phyloP scores from a whole-genome alignment of 2,329 filamentous ascomycete species.

The Cordyceps militaris region DNA sequence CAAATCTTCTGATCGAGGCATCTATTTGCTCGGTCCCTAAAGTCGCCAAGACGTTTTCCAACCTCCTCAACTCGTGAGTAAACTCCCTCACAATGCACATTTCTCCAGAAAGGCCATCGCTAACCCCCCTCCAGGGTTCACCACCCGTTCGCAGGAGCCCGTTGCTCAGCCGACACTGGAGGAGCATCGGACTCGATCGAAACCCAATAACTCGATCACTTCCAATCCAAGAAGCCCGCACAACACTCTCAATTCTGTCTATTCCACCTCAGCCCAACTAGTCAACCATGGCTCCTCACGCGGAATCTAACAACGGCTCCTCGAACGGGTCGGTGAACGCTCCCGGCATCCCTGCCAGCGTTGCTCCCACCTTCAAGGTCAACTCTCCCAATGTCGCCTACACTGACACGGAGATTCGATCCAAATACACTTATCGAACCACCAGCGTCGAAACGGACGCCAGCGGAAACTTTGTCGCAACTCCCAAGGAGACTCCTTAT shows the following conservation, averaged over 20 bases:
- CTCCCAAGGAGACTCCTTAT: slow-evolving; percentile 82
- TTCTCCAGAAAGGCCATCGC: neutral
- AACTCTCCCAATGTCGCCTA: slow-evolving; percentile 90
- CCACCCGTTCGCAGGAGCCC: slow-evolving; percentile 94
- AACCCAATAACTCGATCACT: slow-evolving; percentile 45
- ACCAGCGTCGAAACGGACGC: slow-evolving; percentile 68
- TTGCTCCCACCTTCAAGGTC: slow-evolving; percentile 66
- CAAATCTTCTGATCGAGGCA: slow-evolving; percentile 41
- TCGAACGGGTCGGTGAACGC: slow-evolving; percentile 53
- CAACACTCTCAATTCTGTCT: slow-evolving; percentile 17
- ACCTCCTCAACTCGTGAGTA: slow-evolving; percentile 90
- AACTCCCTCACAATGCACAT: neutral
- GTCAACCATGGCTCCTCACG: slow-evolving; percentile 84
- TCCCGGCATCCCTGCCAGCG: slow-evolving; percentile 33
- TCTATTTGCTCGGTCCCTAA: slow-evolving; percentile 46
- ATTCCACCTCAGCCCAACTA: slow-evolving; percentile 21
- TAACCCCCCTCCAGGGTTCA: slow-evolving; percentile 56
- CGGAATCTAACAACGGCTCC: slow-evolving; percentile 51
- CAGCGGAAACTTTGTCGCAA: slow-evolving; percentile 73
- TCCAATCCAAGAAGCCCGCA: slow-evolving; percentile 16
- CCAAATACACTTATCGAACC: slow-evolving; percentile 94
- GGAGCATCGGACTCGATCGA: slow-evolving; percentile 65
- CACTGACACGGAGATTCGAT: slow-evolving; percentile 79
- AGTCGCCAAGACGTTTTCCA: slow-evolving; percentile 94
- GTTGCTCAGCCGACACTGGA: slow-evolving; percentile 83